Conservation (phyloP, 495 filamentous ascomycete genomes). For the Hypoxylon fragiforme region DNA sequence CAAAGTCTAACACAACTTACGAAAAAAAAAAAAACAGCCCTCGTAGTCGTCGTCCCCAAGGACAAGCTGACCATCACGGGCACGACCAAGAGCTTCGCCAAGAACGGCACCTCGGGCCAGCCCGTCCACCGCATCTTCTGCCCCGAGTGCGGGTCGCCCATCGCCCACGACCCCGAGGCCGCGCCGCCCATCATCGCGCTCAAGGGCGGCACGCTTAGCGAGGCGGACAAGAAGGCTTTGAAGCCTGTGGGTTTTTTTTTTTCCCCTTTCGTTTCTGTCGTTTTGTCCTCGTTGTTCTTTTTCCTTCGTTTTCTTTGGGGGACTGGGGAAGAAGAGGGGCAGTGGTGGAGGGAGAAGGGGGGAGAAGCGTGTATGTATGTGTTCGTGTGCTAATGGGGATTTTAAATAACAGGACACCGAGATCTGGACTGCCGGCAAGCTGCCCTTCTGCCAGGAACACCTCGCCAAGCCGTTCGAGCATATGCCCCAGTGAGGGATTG, state of each 20-base stretch:
- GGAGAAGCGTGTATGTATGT: not conserved
- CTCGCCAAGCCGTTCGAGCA: conserved; percentile 62
- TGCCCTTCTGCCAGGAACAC: conserved; percentile 68
- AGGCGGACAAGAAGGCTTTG: conserved; percentile 65
- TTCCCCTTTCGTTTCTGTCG: not conserved
- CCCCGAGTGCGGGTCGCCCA: conserved; percentile 68
- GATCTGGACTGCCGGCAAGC: conserved; percentile 69
- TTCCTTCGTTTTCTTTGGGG: not conserved
- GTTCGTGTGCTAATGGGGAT: not conserved
- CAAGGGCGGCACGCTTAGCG: conserved; percentile 65
- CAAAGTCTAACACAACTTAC: no score
- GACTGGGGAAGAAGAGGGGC: not conserved
- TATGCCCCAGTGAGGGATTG: conserved; percentile 59
- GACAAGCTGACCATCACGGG: conserved; percentile 62
- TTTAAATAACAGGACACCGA: conserved; percentile 56
- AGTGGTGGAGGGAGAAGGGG: not conserved
- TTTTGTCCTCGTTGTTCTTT: no score
- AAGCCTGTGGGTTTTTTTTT: conserved; percentile 57
- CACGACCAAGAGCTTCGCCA: conserved; percentile 63
- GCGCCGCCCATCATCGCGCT: conserved; percentile 69
- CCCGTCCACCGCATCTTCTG: conserved; percentile 69
- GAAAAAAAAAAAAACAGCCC: conserved; percentile 49
- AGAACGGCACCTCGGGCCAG: conserved; percentile 58
- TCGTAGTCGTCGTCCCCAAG: conserved; percentile 68
- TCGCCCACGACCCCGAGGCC: conserved; percentile 69